Base-by-base conservation (phyloP, 2,329 filamentous ascomycete genomes). In the Xylaria multiplex region DNA sequence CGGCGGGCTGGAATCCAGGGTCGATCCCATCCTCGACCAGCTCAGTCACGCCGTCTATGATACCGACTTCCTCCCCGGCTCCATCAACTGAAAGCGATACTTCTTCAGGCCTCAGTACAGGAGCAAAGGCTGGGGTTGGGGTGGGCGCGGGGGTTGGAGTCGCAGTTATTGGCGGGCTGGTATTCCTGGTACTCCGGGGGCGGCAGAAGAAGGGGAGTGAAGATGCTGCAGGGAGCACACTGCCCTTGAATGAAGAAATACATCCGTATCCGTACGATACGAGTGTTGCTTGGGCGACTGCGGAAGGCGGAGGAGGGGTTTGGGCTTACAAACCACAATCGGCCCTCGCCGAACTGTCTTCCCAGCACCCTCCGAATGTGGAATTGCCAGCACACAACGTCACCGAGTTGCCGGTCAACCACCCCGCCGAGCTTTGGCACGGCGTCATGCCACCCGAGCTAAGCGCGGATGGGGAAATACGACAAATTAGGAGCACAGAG, bases 101-200 rank as follows among this genome's bases (percentile, higher is more conserved):
- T 60, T n/a, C 43, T 16, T 57, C 64, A 4, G 57, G 30, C 43
- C 59, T 69, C 2, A 66, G 30, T 13, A 64, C 67, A 30, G 64
- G 57, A n/a, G 62, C 58, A 16, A 66, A 67, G n/a, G 60, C 61
- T 19, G 67, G 67, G 6, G 75, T 83, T 4, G 80, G 78, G 4
- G 76, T 81, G 0, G 81, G 81, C 19, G 75, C 76, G 2, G 74
- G 69, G n/a, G 68, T 76, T 30, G 77, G 75, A 2, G 56, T 75
- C 11, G 71, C 63, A 1, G 63, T 75, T 22, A 62, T 69, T 19
- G 22, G 53, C 27, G 64, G 57, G 8, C 11, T 69, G n/a, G 45
- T 67, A 24, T 67, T 62, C 54, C 19, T 69, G 14, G 54, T 58
- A 8, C 67, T 59, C 11, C 60, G 61, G 24, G 64, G 64, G 30